These are phyloP conservation scores for Stentor roeselii DNA, from an alignment of 73 alveolate species.

Conservation along the genomic window DNA sequence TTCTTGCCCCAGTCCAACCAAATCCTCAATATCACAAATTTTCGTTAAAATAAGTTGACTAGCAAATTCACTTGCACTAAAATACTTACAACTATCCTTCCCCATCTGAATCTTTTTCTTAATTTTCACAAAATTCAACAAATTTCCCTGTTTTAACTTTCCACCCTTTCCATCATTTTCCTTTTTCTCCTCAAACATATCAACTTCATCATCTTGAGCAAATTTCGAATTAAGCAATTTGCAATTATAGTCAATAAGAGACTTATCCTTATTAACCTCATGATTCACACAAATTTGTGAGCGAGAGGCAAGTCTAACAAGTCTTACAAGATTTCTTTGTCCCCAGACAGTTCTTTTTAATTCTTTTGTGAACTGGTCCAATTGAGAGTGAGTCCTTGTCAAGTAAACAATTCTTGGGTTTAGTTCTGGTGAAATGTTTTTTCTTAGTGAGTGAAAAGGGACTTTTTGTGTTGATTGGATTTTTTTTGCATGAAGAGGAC, in stretches of 20 bases:
- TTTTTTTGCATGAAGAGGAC: slow-evolving; percentile 32
- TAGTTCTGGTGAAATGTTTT: not conserved
- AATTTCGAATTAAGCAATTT: not conserved
- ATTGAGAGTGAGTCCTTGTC: not conserved
- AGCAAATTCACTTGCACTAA: not conserved
- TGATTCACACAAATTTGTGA: not conserved
- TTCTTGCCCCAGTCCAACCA: slow-evolving; percentile 56
- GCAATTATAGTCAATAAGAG: not conserved
- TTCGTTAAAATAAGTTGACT: slow-evolving; percentile 36
- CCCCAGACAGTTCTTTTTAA: not conserved
- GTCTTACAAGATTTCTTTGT: not conserved
- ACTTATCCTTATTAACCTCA: not conserved
- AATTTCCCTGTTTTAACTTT: not conserved
- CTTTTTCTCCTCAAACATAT: not conserved
- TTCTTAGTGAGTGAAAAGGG: not conserved
- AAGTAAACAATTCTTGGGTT: not conserved
- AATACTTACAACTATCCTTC: not conserved
- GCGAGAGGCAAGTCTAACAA: not conserved
- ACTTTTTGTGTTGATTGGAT: not conserved
- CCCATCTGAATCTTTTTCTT: not conserved
- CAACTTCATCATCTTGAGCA: not conserved
- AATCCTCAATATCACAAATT: slow-evolving; percentile 87
- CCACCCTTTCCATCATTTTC: not conserved
- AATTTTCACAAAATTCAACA: no score
- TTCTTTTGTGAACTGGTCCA: not conserved